A percentile compares a stretch with the other conserved stretches of the same genome.
Evolutionary conservation across 78 protist genomes (phyloP).

Genomic region (Tieghemostelium lacteum): DNA sequence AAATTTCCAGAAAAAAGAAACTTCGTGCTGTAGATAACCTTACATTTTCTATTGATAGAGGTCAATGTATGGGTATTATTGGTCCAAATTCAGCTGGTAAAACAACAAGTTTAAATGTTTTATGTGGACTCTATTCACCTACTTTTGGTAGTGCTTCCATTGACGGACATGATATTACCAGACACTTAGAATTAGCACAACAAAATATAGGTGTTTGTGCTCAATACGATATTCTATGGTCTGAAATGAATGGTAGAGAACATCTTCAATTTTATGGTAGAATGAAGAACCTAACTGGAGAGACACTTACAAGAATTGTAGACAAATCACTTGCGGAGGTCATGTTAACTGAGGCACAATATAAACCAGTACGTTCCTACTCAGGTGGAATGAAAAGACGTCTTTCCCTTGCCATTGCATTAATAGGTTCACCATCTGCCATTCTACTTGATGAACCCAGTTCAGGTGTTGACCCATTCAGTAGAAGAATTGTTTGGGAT

Average conservation of each 20-base stretch:
- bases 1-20: neutral
- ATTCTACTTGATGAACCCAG: constrained; percentile 37
- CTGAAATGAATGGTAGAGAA: constrained; percentile 74
- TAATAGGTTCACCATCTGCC: constrained; percentile 36
- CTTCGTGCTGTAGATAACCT: too few species aligned
- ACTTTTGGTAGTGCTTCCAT: constrained; percentile 89
- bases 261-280: constrained; percentile 75
- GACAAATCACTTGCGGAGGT: constrained; percentile 76
- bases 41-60: constrained; percentile 4
- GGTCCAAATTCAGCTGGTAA: constrained; percentile 96
- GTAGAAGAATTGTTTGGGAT: constrained; percentile 78
- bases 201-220: constrained; percentile 50
- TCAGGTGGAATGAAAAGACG: constrained; percentile 87
- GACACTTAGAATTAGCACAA: neutral
- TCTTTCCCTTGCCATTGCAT: constrained; percentile 28
- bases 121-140: constrained; percentile 90
- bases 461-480: neutral
- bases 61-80: constrained; percentile 21
- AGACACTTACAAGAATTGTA: constrained; percentile 36
- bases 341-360: constrained; percentile 57
- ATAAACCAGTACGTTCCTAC: constrained; percentile 58
- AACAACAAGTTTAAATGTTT: constrained; percentile 89
- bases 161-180: constrained; percentile 41
- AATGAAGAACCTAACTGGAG: constrained; percentile 76
- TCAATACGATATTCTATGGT: constrained; percentile 79